A percentile compares a stretch with the other conserved stretches of the same genome.
phyloP scores from a whole-genome alignment of 2,329 filamentous ascomycete species.

The Botryotinia calthae region DNA sequence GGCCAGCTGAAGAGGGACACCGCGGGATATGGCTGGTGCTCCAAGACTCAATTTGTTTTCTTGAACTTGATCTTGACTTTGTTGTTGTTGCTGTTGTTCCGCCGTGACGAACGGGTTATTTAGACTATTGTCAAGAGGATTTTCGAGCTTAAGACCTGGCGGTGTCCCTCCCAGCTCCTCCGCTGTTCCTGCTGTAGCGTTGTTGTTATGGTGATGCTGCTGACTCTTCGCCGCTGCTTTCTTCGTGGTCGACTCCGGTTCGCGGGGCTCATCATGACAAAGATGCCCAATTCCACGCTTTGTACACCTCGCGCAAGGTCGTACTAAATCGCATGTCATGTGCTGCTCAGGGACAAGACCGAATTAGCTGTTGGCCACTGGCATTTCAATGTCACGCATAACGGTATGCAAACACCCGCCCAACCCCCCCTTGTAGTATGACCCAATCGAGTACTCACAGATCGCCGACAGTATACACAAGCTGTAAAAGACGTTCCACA shows the following conservation, averaged over 20 bases:
- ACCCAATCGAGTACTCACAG: conserved; percentile 62
- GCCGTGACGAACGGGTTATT: conserved; percentile 50
- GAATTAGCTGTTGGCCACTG: conserved; percentile 39
- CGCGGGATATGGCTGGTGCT: conserved; percentile 43
- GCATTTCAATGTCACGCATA: conserved; percentile 37
- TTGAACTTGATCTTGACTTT: conserved; percentile 49
- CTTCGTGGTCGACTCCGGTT: conserved; percentile 65
- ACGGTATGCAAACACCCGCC: conserved; percentile 33
- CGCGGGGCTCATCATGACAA: conserved; percentile 95
- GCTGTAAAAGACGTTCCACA: conserved; percentile 54
- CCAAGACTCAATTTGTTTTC: conserved; percentile 42
- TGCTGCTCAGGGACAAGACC: conserved; percentile 54
- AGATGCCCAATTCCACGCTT: conserved; percentile 98
- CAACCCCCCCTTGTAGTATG: conserved; percentile 28
- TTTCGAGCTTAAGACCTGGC: conserved; percentile 48
- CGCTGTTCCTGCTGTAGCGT: conserved; percentile 47
- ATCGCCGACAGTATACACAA: conserved; percentile 86
- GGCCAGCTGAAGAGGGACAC: conserved; percentile 63
- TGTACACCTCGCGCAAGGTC: conserved; percentile 85
- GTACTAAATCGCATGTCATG: conserved; percentile 90
- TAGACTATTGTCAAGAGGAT: conserved; percentile 45
- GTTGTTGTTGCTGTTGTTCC: conserved; percentile 42
- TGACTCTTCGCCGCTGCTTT: conserved; percentile 64
- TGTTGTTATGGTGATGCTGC: conserved; percentile 50
- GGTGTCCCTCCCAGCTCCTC: conserved; percentile 57